Percentiles rank a stretch among this genome's conserved stretches.
Conservation (phyloP, 176 grass and related monocot genomes). For the Carex cristatella region DNA sequence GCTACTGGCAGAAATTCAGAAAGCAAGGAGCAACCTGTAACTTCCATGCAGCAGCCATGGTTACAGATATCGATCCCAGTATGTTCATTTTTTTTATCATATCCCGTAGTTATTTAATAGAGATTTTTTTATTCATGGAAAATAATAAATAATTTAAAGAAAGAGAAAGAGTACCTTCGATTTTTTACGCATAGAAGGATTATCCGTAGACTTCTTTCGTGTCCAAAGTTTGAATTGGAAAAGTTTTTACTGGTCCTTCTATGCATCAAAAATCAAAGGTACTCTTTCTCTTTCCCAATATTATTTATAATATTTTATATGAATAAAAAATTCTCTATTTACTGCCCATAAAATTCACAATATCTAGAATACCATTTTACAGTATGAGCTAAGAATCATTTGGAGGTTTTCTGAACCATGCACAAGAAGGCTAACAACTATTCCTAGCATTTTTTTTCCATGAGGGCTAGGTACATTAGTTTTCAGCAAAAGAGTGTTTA, state of each 20-base stretch:
- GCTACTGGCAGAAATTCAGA: conserved; percentile 67
- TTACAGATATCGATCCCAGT: conserved; percentile 51
- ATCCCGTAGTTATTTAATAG: not conserved
- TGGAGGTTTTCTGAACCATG: not conserved
- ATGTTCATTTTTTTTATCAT: not conserved
- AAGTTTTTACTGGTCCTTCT: no score
- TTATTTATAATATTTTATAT: no score
- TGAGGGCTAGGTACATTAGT: not conserved
- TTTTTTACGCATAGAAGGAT: no score
- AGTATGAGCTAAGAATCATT: not conserved
- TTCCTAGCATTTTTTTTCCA: not conserved
- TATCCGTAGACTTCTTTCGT: no score
- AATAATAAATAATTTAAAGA: no score
- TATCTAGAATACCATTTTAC: not conserved
- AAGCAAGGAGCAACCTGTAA: conserved; percentile 59
- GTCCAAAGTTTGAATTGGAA: no score
- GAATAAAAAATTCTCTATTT: not conserved
- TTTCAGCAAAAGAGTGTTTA: not conserved
- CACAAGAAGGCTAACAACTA: not conserved
- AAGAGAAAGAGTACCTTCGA: no score
- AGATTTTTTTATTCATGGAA: no score
- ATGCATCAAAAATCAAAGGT: no score
- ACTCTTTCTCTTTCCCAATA: no score
- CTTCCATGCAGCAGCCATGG: conserved; percentile 47
- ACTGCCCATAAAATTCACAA: not conserved